A percentile compares a stretch with the other conserved stretches of the same genome.
These are phyloP conservation scores for Podospora tetraspora DNA, from an alignment of 495 filamentous ascomycete species.

Conservation along the genomic window DNA sequence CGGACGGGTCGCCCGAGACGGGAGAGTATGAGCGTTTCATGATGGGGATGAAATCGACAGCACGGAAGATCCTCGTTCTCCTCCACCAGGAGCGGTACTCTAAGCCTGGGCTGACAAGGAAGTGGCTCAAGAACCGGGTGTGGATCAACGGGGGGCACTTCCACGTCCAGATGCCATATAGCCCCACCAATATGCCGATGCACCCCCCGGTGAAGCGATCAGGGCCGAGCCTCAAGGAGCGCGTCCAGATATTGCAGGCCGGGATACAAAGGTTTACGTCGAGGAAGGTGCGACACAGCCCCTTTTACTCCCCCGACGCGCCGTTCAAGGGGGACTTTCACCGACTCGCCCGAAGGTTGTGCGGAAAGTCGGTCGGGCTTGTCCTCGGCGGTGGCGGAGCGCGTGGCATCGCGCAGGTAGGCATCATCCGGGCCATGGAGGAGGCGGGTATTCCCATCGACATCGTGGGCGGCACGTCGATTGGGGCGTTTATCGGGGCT, in stretches of 20 bases:
- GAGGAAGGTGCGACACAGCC: slow-evolving; percentile 73
- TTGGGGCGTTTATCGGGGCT: slow-evolving; percentile 94
- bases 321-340: slow-evolving; percentile 97
- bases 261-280: slow-evolving; percentile 98
- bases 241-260: slow-evolving; percentile 90
- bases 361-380: slow-evolving; percentile 89
- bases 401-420: slow-evolving; percentile 83
- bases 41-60: slow-evolving; percentile 94
- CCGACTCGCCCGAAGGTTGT: slow-evolving; percentile 80
- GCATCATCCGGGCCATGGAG: slow-evolving; percentile 90
- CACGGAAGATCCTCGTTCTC: slow-evolving; percentile 89
- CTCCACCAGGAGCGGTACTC: slow-evolving; percentile 89
- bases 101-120: slow-evolving; percentile 71
- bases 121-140: slow-evolving; percentile 87
- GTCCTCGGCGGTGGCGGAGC: slow-evolving; percentile 93
- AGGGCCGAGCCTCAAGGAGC: slow-evolving; percentile 80
- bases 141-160: slow-evolving; percentile 99
- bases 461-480: slow-evolving; percentile 92
- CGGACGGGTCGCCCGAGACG: slow-evolving; percentile 81
- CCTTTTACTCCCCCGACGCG: slow-evolving; percentile 84
- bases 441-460: slow-evolving; percentile 96
- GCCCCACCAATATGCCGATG: slow-evolving; percentile 67
- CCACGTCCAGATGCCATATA: slow-evolving; percentile 94
- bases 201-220: slow-evolving; percentile 72
- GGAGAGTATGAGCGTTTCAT: slow-evolving; percentile 96